These are phyloP conservation scores for Fragosphaeria purpurea DNA, from an alignment of 2,329 filamentous ascomycete species.

Conservation along the genomic window DNA sequence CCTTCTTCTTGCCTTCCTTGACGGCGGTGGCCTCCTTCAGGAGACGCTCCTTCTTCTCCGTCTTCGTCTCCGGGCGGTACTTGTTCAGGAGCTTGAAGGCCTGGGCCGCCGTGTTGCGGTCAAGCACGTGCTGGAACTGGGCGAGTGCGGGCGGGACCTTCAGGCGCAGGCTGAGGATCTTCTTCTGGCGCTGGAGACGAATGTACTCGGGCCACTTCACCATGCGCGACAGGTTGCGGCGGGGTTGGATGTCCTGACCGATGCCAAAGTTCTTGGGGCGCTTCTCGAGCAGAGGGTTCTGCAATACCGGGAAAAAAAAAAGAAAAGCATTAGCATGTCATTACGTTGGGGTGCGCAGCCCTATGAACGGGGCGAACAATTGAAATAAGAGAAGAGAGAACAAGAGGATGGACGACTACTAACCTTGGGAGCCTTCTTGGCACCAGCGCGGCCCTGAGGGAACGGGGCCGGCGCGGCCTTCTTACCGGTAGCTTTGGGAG, in stretches of 20 bases:
- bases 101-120: constrained; percentile 94
- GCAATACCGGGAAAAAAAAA: background rate
- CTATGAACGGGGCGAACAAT: no score
- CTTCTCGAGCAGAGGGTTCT: constrained; percentile 99
- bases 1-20: constrained; percentile 99
- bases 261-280: constrained; percentile 95
- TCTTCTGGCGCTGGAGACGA: constrained; percentile 84
- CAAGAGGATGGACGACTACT: constrained; percentile 27
- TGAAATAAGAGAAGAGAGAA: background rate
- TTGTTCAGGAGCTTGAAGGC: constrained; percentile 99
- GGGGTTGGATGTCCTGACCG: constrained; percentile 96
- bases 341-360: no score
- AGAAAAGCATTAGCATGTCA: no score
- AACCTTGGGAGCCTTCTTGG: constrained; percentile 97
- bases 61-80: constrained; percentile 98
- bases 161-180: constrained; percentile 96
- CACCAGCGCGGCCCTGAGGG: constrained; percentile 81
- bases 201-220: constrained; percentile 99
- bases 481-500: constrained; percentile 87
- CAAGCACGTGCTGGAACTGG: constrained; percentile 95
- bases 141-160: constrained; percentile 97
- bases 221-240: constrained; percentile 93
- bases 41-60: constrained; percentile 99
- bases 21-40: constrained; percentile 96
- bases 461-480: constrained; percentile 96